Evolutionary conservation across 2,329 filamentous ascomycete species (phyloP), one percentile per base, ranked within the genome.

Genomic region (Talaromyces pinophilus): DNA sequence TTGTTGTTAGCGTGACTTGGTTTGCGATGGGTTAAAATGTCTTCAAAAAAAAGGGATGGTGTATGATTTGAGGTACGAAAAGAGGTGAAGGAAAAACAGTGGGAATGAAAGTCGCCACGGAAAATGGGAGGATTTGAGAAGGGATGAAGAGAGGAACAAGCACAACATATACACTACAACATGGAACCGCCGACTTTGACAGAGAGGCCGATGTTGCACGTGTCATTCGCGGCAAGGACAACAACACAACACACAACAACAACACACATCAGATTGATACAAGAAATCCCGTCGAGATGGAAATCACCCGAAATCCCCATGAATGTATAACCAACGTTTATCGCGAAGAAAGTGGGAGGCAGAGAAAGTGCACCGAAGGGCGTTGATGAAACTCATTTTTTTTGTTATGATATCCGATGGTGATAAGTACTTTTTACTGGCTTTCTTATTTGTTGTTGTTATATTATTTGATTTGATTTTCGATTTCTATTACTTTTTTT

Each of bases 1-100:
- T 83, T 60, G 81, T 84, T 40, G 75, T 84, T 38, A 82, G 79
- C 66, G 77, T 84, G 64, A 80, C 82, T 25, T 84, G 82, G 82
- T 80, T 84, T 66, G 76, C 77, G 8, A 68, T 79, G 67, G 70
- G 74, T 60, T 78, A 71, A 50, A 50, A 19, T 13, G 11, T 3
- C 28, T 3, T 17, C 22, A 25, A 35, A 33, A 19, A 35, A 30
- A 35, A 38, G 11, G 35, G 35, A 38, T 52, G 48, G 48, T 8
- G 42, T 19, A 19, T 44, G n/a, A 33, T 22, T 44, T 44, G 17
- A 19, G n/a, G 8, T 3, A 40, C 17, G 30, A 33, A 22, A 64
- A 44, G 28, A 50, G n/a, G 35, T 15, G 17, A 11, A n/a, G 2
- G 44, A 50, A 38, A 33, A 50, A 38, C 5, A n/a, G 15, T 33